Evolutionary conservation across 192 early-diverging fungal genomes (phyloP), one percentile per base, ranked within the genome.

Genomic region (Rhizophagus sp.): DNA sequence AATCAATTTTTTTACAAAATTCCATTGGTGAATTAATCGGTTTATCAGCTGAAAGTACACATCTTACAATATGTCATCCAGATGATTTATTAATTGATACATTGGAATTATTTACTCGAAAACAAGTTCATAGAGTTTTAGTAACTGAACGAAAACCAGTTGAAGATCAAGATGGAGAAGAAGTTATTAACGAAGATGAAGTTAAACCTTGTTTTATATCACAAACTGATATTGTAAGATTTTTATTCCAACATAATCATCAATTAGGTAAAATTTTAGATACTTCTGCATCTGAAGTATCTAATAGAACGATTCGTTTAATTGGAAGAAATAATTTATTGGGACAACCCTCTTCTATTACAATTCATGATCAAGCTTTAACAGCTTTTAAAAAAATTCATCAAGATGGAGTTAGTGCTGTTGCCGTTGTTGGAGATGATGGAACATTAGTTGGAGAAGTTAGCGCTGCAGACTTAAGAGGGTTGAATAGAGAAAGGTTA

Each of bases 381-480:
- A 52, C 78, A 19, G 89, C 88, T 0, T 87, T 90, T 61, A 75
- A 79, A 62, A 82, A 82, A 67, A 83, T 89, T 62, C 79, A 85
- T 1, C 78, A 68, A n/a, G 65, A 90, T 64, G 75, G 83, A 27
- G 83, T 89, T 2, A 86, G 81, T 74, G 92, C 91, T 33, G 87
- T 94, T 0, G 89, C 91, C 25, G 84, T 96, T 69, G 85, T 92
- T 64, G 88, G 90, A 62, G 86, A 88, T 63, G 79, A 90, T 66
- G 89, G 87, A 24, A 78, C 72, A 6, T 70, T 96, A 12, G 88
- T 93, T 3, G 90, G 88, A 50, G 93, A 92, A 80, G 83, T 96
- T 39, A 92, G 90, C 13, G 91, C 92, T 4, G 87, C 88, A 13
- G 94, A 96, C 85, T 80, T 96, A 44, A 82, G 93, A n/a, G 93